A percentile compares a stretch with the other conserved stretches of the same genome.
phyloP scores from a whole-genome alignment of 2,329 filamentous ascomycete species.

The Aureobasidium sp. region DNA sequence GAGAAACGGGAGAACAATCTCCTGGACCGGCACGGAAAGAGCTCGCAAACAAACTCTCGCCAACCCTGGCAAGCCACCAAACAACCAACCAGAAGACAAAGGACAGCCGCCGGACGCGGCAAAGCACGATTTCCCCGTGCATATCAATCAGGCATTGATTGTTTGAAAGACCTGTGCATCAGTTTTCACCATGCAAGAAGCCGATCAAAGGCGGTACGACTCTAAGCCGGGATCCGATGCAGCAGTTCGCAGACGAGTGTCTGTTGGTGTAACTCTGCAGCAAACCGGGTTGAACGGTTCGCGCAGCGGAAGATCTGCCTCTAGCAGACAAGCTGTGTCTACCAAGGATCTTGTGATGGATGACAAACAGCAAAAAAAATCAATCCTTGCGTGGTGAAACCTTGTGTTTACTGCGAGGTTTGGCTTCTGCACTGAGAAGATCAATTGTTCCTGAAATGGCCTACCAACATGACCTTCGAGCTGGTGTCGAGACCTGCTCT shows the following conservation, averaged over 20 bases:
- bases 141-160: slow-evolving; percentile 13
- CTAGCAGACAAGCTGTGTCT: neutral
- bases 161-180: neutral
- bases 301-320: neutral
- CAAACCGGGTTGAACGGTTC: slow-evolving; percentile 5
- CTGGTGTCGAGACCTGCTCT: neutral
- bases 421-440: neutral
- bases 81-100: slow-evolving; percentile 4
- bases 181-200: neutral
- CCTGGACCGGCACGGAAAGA: neutral
- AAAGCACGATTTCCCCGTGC: neutral
- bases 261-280: slow-evolving; percentile 10
- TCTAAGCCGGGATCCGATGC: slow-evolving; percentile 11
- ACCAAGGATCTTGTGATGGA: neutral
- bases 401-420: neutral
- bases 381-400: neutral
- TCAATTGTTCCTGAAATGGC: neutral
- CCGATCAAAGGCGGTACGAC: neutral
- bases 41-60: slow-evolving; percentile 7
- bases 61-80: slow-evolving; percentile 11
- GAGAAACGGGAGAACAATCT: neutral
- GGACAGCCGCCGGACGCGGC: neutral
- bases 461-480: neutral
- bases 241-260: slow-evolving; percentile 16
- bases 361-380: slow-evolving; percentile 4